phyloP scores from a whole-genome alignment of 2,329 filamentous ascomycete species.

The Knoxdaviesia capensis region DNA sequence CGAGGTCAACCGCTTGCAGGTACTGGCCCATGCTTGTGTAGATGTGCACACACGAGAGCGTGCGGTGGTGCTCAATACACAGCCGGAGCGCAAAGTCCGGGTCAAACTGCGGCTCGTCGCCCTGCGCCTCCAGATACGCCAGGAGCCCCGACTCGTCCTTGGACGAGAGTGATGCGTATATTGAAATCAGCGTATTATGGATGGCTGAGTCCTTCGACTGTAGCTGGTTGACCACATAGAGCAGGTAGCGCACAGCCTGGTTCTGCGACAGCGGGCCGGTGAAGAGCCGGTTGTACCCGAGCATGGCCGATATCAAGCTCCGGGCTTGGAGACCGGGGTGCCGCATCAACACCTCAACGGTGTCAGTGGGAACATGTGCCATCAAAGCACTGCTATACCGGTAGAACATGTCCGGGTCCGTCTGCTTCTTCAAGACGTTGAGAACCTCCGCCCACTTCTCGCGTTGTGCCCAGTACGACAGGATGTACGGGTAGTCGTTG shows the following conservation, averaged over 20 bases:
- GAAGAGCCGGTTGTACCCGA: constrained; percentile 77
- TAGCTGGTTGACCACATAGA: constrained; percentile 78
- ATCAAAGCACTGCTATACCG: constrained; percentile 94
- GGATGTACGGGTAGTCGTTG: constrained; percentile 83
- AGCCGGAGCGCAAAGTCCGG: constrained; percentile 89
- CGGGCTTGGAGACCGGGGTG: constrained; percentile 70
- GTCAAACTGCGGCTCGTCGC: constrained; percentile 72
- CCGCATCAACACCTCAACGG: constrained; percentile 91
- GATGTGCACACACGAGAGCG: constrained; percentile 89
- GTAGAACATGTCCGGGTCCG: constrained; percentile 83
- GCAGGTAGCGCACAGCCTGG: constrained; percentile 83
- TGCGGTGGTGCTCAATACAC: constrained; percentile 85
- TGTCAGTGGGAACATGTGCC: constrained; percentile 63
- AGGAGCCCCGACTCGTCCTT: constrained; percentile 71
- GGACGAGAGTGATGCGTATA: constrained; percentile 74
- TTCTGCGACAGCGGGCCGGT: constrained; percentile 52
- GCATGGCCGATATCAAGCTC: constrained; percentile 75
- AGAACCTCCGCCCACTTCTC: constrained; percentile 82
- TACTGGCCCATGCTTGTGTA: constrained; percentile 96
- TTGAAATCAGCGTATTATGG: constrained; percentile 91
- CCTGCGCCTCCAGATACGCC: constrained; percentile 77
- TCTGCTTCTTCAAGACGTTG: constrained; percentile 80
- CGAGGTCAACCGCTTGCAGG: constrained; percentile 78
- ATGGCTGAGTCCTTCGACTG: constrained; percentile 67
- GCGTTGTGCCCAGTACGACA: constrained; percentile 92